These are phyloP conservation scores for Crithidia acanthocephali DNA, from an alignment of 208 protist genomes.

Conservation along the genomic window DNA sequence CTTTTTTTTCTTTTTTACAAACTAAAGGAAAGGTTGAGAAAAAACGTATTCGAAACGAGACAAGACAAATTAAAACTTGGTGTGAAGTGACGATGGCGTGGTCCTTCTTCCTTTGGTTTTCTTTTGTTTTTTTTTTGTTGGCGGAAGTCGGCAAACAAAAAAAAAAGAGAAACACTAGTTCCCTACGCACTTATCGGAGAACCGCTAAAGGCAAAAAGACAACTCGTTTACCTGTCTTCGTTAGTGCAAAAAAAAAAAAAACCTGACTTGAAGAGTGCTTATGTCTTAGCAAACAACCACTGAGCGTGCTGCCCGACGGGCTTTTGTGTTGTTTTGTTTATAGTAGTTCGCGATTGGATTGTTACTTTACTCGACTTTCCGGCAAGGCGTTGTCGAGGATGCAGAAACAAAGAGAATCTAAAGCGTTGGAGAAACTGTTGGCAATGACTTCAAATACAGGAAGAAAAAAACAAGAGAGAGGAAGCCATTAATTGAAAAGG, in stretches of 20 bases:
- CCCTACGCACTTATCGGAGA: background rate
- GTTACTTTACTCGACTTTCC: constrained; percentile 8
- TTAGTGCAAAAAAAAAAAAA: too few species aligned
- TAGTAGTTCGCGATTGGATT: too few species aligned
- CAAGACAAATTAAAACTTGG: background rate
- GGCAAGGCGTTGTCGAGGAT: constrained; percentile 1
- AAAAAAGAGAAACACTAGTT: background rate
- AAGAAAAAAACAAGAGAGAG: constrained; percentile 2
- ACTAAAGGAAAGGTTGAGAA: constrained; percentile 21
- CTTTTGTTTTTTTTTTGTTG: background rate
- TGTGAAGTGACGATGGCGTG: background rate
- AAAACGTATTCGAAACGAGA: background rate
- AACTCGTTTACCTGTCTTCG: too few species aligned
- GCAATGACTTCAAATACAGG: background rate
- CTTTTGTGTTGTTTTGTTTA: too few species aligned
- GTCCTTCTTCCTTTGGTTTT: background rate
- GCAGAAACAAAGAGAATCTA: background rate
- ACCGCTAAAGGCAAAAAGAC: too few species aligned
- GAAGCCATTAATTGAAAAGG: constrained; percentile 11
- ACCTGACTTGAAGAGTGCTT: too few species aligned
- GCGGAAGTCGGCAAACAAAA: background rate
- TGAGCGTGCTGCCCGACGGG: background rate
- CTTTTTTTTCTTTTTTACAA: constrained; percentile 6
- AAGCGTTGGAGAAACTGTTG: background rate
- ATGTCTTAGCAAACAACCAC: background rate